Percentiles rank a stretch among this genome's conserved stretches.
Evolutionary conservation across 169 alveolate genomes (phyloP).

Genomic region (Plasmodium ovale): DNA sequence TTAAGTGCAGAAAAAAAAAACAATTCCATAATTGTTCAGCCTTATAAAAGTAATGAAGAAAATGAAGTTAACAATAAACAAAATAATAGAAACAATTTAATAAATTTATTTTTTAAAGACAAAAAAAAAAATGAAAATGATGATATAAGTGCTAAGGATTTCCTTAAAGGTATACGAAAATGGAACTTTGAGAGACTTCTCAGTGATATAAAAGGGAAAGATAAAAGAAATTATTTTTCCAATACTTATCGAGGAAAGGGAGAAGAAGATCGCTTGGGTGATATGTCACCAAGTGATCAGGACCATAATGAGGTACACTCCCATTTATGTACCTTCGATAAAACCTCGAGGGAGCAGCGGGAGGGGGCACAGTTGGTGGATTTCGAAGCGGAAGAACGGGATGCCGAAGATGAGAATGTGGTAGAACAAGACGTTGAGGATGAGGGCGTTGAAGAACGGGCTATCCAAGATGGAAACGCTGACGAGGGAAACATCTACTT

Average conservation of each 20-base stretch:
- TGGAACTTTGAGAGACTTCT: conserved; percentile 32
- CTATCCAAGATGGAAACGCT: not conserved
- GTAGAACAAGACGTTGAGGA: not conserved
- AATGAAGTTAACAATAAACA: not conserved
- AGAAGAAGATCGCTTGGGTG: conserved; percentile 15
- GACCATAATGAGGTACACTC: no score
- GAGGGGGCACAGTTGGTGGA: not conserved
- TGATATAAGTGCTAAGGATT: not conserved
- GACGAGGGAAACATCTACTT: conserved; percentile 5
- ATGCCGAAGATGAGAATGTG: conserved; percentile 8
- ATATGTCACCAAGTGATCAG: no score
- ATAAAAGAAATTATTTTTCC: not conserved
- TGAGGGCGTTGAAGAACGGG: not conserved
- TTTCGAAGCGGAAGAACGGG: not conserved
- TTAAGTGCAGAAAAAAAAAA: not conserved
- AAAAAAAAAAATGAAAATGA: conserved; percentile 17
- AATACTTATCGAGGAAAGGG: not conserved
- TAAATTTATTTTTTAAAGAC: conserved; percentile 55
- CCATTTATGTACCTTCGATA: no score
- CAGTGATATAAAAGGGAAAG: conserved; percentile 14
- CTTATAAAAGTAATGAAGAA: conserved; percentile 49
- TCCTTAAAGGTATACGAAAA: conserved; percentile 9
- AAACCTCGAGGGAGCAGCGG: not conserved
- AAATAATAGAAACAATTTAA: conserved; percentile 32
- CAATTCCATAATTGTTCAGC: not conserved